Base-by-base conservation (phyloP, 1,284 basidiomycete genomes). In the Porogramme epimiltina region DNA sequence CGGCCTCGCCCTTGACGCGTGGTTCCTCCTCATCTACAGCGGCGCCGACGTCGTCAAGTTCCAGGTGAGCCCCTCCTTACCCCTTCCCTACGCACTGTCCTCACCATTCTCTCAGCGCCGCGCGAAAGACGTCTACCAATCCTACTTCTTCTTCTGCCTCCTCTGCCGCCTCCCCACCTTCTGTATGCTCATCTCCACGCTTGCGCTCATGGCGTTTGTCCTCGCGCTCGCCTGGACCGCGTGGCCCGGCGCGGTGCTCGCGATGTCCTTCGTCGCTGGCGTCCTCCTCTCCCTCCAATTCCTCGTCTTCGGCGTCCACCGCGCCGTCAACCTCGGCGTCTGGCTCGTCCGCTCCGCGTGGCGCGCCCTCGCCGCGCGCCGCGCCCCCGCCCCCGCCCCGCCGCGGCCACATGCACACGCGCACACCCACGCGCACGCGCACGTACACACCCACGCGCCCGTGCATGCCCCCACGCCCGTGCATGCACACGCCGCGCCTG, bases 101-200 rank as follows among this genome's bases (percentile, higher is more conserved):
- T 37, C 13, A 37, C 13, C 8, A 25, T 23, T 18, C 24, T 26
- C 3, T 37, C 62, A 85, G 82, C 64, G 49, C 24, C 73, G 79
- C 42, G 80, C 85, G 0, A 66, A 64, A 10, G 86, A 87, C 62
- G 59, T 88, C 16, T 83, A 81, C 59, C 71, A 69, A 34, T 75
- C 76, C 10, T 85, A 83, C 64, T 71, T 85, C 51, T 88, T 86
- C 69, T 88, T 89, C 66, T 72, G 80, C 34, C 72, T 89, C 18
- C 80, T 81, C 3, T 75, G 86, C 15, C 78, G 85, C 22, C 70
- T 85, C 19, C 85, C 87, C 0, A 74, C 78, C 0, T 54, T 87
- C 15, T 80, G 79, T 62, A 78, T 84, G 72, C 73, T 85, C 52
- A 48, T 73, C 38, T 78, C 83, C 10, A 72, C 79, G 0, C 43